Conservation (phyloP, 2,329 filamentous ascomycete species). For the Claviceps sp. region DNA sequence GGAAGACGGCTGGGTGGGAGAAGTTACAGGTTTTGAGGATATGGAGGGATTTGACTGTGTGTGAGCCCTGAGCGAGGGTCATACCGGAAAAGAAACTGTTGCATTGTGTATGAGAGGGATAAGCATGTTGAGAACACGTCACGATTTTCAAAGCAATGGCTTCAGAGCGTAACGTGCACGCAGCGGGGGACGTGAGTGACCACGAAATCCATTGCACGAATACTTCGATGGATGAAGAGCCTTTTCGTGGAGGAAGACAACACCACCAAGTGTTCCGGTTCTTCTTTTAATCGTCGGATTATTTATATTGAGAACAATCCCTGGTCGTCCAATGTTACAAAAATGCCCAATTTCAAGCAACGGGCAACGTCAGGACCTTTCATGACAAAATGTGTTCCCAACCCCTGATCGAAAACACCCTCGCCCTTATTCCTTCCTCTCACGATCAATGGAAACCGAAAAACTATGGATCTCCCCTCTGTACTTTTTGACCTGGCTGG, state of each 20-base stretch:
- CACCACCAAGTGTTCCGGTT: background rate
- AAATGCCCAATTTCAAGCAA: conserved; percentile 21
- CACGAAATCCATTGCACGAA: background rate
- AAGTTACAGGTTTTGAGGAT: conserved; percentile 80
- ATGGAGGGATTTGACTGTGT: conserved; percentile 41
- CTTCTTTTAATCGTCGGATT: background rate
- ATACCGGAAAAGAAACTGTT: background rate
- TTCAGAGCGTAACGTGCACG: background rate
- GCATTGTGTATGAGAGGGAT: background rate
- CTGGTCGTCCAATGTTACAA: conserved; percentile 20
- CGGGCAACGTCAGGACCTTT: background rate
- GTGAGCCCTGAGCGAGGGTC: too few species aligned
- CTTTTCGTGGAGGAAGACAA: background rate
- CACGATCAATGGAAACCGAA: too few species aligned
- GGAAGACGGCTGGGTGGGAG: conserved; percentile 87
- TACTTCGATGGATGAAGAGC: background rate
- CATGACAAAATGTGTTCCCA: background rate
- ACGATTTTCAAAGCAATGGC: background rate
- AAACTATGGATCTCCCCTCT: too few species aligned
- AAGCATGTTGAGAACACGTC: background rate
- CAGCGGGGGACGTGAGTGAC: too few species aligned
- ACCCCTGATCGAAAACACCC: too few species aligned
- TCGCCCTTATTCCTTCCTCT: too few species aligned
- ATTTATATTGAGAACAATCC: background rate
- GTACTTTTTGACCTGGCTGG: too few species aligned